phyloP scores from a whole-genome alignment of 1,139 yeast genomes.

The Nakaseomyces glabratus region DNA sequence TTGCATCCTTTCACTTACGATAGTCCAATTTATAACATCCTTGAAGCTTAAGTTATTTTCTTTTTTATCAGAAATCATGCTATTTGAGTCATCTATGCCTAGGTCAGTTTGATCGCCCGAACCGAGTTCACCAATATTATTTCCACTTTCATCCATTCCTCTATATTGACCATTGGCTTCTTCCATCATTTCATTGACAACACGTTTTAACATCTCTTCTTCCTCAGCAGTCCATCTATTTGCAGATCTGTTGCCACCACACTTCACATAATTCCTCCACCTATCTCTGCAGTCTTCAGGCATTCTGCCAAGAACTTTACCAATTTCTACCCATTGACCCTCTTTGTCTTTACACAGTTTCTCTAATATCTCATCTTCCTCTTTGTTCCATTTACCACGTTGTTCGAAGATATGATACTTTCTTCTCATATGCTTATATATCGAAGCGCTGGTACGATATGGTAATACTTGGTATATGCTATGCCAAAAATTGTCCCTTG shows the following conservation, averaged over 20 bases:
- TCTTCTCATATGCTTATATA: conserved; percentile 85
- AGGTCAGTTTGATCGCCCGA: conserved; percentile 11
- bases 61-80: not conserved
- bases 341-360: conserved; percentile 56
- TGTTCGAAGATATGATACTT: conserved; percentile 79
- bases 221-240: conserved; percentile 77
- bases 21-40: conserved; percentile 72
- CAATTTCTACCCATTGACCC: conserved; percentile 85
- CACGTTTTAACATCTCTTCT: conserved; percentile 50
- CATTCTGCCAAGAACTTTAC: conserved; percentile 75
- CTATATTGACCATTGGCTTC: conserved; percentile 16
- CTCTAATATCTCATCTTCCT: conserved; percentile 62
- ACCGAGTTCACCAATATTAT: conserved; percentile 5
- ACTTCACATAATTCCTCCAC: conserved; percentile 90
- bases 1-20: conserved; percentile 80
- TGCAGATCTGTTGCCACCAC: conserved; percentile 65
- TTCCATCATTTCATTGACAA: conserved; percentile 40
- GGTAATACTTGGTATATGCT: conserved; percentile 67
- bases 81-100: conserved; percentile 4
- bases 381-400: conserved; percentile 81
- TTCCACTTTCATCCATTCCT: conserved; percentile 4
- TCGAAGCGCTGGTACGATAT: conserved; percentile 73
- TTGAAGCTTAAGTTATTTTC: conserved; percentile 17
- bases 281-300: conserved; percentile 96
- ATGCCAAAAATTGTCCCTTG: conserved; percentile 87